phyloP scores from a whole-genome alignment of 495 filamentous ascomycete species.

The Elaphomyces granulatus region DNA sequence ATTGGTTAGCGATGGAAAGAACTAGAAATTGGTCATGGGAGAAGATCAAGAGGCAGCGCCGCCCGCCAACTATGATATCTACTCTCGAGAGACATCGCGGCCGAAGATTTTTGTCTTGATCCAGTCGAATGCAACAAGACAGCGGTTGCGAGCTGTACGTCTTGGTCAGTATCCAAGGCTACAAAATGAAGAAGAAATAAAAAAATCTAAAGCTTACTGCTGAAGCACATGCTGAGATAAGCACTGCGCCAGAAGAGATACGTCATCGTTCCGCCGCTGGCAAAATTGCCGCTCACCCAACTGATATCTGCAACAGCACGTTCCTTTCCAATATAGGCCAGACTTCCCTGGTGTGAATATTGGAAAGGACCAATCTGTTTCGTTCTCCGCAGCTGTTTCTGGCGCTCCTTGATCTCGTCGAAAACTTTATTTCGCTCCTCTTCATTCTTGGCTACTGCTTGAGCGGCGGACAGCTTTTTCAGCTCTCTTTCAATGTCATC shows the following conservation, averaged over 20 bases:
- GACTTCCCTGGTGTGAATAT: slow-evolving; percentile 89
- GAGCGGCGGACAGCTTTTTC: slow-evolving; percentile 42
- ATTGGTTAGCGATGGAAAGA: no score
- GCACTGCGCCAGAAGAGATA: slow-evolving; percentile 95
- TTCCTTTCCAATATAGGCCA: slow-evolving; percentile 97
- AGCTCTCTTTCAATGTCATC: slow-evolving; percentile 65
- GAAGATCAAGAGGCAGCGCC: no score
- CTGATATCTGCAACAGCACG: slow-evolving; percentile 95
- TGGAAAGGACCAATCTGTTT: slow-evolving; percentile 95
- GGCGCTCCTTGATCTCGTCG: slow-evolving; percentile 63
- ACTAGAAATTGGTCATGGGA: no score
- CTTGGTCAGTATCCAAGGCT: slow-evolving; percentile 7
- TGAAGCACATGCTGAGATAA: slow-evolving; percentile 99
- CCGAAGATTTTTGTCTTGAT: slow-evolving; percentile 90
- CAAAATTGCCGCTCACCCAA: slow-evolving; percentile 94
- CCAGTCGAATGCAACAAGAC: slow-evolving; percentile 90
- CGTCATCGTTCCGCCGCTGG: slow-evolving; percentile 65
- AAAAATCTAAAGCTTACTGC: slow-evolving; percentile 75
- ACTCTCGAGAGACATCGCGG: slow-evolving; percentile 90
- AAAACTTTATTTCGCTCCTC: slow-evolving; percentile 41
- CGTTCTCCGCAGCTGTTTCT: slow-evolving; percentile 73
- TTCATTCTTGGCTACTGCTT: slow-evolving; percentile 46
- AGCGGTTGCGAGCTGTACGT: slow-evolving; percentile 62
- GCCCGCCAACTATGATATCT: no score
- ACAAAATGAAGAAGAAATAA: slow-evolving; percentile 1